Percentiles rank a stretch among this genome's conserved stretches.
These are phyloP conservation scores for Dictyostelium brefeldianum DNA, from an alignment of 78 protist genomes.

Conservation along the genomic window DNA sequence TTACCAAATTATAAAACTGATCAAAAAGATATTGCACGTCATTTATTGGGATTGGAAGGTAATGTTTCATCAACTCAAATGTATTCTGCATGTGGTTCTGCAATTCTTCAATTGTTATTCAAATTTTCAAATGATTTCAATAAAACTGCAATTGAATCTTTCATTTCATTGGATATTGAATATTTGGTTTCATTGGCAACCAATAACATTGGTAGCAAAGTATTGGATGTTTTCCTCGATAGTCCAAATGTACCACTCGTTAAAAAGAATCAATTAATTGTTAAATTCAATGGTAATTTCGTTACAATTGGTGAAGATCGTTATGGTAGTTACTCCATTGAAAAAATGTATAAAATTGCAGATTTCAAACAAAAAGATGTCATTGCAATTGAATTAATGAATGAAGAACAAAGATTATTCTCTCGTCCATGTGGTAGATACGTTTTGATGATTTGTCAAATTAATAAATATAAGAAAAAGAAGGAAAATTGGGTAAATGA, in stretches of 20 bases:
- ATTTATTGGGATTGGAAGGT: background rate
- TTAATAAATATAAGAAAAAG: constrained; percentile 47
- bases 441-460: constrained; percentile 43
- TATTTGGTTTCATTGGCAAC: constrained; percentile 3
- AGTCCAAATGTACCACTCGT: background rate
- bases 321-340: constrained; percentile 43
- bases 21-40: background rate
- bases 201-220: constrained; percentile 41
- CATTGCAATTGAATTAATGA: constrained; percentile 27
- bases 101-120: constrained; percentile 30
- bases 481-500: constrained; percentile 38
- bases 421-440: constrained; percentile 39
- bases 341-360: constrained; percentile 44
- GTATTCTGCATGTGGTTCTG: constrained; percentile 58
- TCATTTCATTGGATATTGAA: background rate
- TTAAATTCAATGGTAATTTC: constrained; percentile 27
- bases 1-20: constrained; percentile 22
- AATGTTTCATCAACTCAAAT: constrained; percentile 17
- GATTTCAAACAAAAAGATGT: constrained; percentile 22
- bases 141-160: constrained; percentile 1
- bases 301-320: constrained; percentile 43
- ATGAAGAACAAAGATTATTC: constrained; percentile 33
- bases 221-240: constrained; percentile 45
- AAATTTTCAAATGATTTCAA: background rate
- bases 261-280: constrained; percentile 27